These are phyloP conservation scores for Pelagophyceae sp. DNA, from an alignment of 352 stramenopile species.

Conservation along the genomic window DNA sequence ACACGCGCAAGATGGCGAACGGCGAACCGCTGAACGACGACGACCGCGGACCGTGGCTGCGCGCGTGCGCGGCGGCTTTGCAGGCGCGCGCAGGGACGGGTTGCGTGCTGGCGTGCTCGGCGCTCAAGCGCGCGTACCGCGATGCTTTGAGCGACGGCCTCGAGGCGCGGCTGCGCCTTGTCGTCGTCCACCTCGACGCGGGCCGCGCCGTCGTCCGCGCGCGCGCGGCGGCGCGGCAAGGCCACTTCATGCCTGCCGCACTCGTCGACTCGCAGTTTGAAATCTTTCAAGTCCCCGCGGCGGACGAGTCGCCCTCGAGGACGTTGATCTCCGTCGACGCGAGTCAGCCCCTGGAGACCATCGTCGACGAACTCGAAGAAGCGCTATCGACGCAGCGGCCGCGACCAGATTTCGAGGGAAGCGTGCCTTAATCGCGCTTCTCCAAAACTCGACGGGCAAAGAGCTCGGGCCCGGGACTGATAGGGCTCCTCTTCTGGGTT, in stretches of 20 bases:
- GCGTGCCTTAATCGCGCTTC: too few species aligned
- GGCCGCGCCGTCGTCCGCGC: not conserved
- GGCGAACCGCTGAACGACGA: conserved; percentile 1
- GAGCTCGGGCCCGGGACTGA: too few species aligned
- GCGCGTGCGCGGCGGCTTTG: not conserved
- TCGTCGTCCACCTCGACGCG: not conserved
- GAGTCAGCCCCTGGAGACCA: too few species aligned
- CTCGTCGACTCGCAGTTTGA: conserved; percentile 1
- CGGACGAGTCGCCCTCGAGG: too few species aligned
- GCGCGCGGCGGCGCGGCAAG: not conserved
- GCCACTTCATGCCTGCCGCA: conserved; percentile 10
- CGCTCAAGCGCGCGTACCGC: not conserved
- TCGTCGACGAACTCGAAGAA: too few species aligned
- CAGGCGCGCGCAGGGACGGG: not conserved
- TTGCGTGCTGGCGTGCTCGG: not conserved
- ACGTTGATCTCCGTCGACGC: too few species aligned
- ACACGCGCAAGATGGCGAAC: not conserved
- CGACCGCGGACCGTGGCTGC: conserved; percentile 10
- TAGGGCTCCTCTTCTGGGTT: too few species aligned
- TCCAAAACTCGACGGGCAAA: too few species aligned
- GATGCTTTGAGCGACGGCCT: not conserved
- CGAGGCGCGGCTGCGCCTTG: too few species aligned
- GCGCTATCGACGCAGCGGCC: too few species aligned
- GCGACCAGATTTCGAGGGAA: too few species aligned
- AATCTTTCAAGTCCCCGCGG: too few species aligned